A percentile compares a stretch with the other conserved stretches of the same genome.
Conservation (phyloP, 169 alveolate genomes). For the Babesia sp. region DNA sequence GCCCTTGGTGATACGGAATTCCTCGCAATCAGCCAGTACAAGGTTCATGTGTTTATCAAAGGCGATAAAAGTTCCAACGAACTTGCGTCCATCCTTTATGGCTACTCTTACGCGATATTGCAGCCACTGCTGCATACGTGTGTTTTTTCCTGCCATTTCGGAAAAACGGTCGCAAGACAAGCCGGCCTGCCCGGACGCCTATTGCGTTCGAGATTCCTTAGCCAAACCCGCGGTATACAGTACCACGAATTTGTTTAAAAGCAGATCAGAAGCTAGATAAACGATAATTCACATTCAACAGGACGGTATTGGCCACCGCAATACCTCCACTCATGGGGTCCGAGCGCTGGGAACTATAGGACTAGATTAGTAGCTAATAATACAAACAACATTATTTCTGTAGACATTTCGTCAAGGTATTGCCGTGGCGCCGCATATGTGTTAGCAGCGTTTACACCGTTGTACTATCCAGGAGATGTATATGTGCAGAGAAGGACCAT, state of each 20-base stretch:
- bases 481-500: too few species aligned
- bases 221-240: neutral
- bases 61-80: slow-evolving; percentile 98
- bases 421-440: too few species aligned
- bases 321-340: too few species aligned
- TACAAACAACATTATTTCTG: too few species aligned
- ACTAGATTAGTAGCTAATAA: too few species aligned
- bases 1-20: slow-evolving; percentile 89
- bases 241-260: neutral
- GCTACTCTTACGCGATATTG: slow-evolving; percentile 95
- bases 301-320: too few species aligned
- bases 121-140: slow-evolving; percentile 93
- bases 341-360: too few species aligned
- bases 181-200: neutral
- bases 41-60: slow-evolving; percentile 98
- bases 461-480: too few species aligned
- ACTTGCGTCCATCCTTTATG: slow-evolving; percentile 90
- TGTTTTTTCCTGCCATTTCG: slow-evolving; percentile 76
- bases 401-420: too few species aligned
- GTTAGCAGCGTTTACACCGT: too few species aligned
- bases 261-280: too few species aligned
- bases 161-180: neutral
- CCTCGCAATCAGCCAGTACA: slow-evolving; percentile 97
- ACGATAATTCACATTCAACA: too few species aligned
- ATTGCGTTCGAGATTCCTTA: slow-evolving; percentile 2